Base-by-base conservation (phyloP, 495 filamentous ascomycete genomes). In the Aspergillus sclerotiicarbonarius region DNA sequence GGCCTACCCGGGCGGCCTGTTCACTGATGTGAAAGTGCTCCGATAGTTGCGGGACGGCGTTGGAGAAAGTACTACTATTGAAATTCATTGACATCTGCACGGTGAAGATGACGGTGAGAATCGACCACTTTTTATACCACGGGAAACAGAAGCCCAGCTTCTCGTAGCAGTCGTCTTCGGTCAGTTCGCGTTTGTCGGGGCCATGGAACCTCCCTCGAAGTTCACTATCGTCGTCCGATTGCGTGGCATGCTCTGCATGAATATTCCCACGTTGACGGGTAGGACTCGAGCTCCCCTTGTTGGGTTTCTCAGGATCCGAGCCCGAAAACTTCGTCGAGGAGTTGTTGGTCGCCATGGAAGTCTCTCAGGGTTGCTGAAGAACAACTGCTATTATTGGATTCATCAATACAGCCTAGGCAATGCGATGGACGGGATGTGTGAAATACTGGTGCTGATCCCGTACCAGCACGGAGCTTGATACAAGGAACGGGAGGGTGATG, bases 51-150 rank as follows among this genome's bases (percentile, higher is more conserved):
- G 60, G 60, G 12, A 90, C 69, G 13, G 81, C 88, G 63, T 88
- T 89, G 37, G 84, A 78, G 70, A 90, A 91, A 10, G 90, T 78
- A 31, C 82, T 84, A 9, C 86, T 87, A 76, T 91, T 91, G 78
- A 91, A 89, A 76, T 92, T 92, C 89, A 92, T 92, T 5, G 88
- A 91, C 50, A 86, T 84, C 62, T 91, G 89, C 7, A 92, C 86
- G 41, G 81, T 66, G 73, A 91, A 90, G 67, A 92, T 87, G 58
- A 90, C 80, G 25, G 76, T 80, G 41, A 91, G 78, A 63, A 91
- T 88, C 50, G 66, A 80, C 88, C 88, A 92, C 70, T 90, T 91
- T 77, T 86, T 91, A 75, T 79, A 80, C n/a, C 56, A 58, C 0
- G 87, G 75, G 60, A 83, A 92, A 45, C 68, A 73, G 66, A 81